A percentile compares a stretch with the other conserved stretches of the same genome.
Conservation (phyloP, 2,329 filamentous ascomycete genomes). For the Alternaria viburni region DNA sequence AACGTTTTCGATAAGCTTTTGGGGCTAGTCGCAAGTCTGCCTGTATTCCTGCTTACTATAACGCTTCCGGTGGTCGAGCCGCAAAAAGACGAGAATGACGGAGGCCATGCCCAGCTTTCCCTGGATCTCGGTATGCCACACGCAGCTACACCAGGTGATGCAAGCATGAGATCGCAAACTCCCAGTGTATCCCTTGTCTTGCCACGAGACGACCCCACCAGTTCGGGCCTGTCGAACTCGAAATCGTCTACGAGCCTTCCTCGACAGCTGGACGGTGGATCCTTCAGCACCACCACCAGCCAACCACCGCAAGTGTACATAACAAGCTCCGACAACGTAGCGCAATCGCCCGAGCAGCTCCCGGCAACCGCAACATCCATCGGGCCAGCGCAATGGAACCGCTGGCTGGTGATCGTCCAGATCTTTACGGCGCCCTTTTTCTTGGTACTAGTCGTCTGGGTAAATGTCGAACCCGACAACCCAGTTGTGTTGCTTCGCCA, state of each 20-base stretch:
- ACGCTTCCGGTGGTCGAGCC: constrained; percentile 91
- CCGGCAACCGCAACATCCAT: constrained; percentile 20
- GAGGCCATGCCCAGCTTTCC: constrained; percentile 24
- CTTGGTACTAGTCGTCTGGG: constrained; percentile 77
- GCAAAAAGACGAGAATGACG: constrained; percentile 53
- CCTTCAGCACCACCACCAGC: constrained; percentile 21
- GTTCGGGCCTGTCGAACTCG: constrained; percentile 12
- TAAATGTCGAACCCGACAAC: constrained; percentile 66
- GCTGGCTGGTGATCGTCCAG: constrained; percentile 87
- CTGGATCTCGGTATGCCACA: constrained; percentile 41
- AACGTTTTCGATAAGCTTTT: constrained; percentile 82
- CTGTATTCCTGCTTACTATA: constrained; percentile 85
- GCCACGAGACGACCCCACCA: constrained; percentile 25
- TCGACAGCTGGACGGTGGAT: constrained; percentile 3
- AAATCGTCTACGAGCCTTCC: constrained; percentile 1
- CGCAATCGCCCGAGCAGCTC: constrained; percentile 47
- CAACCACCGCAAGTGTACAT: constrained; percentile 38
- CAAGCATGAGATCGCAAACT: constrained; percentile 25
- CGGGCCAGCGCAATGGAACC: constrained; percentile 73
- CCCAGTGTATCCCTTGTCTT: constrained; percentile 26
- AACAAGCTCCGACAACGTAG: constrained; percentile 42
- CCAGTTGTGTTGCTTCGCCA: constrained; percentile 65
- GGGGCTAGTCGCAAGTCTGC: constrained; percentile 83
- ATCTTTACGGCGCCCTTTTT: constrained; percentile 88
- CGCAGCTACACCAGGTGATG: constrained; percentile 29